phyloP scores from a whole-genome alignment of 2,329 filamentous ascomycete species.

The Cercospora janseana region DNA sequence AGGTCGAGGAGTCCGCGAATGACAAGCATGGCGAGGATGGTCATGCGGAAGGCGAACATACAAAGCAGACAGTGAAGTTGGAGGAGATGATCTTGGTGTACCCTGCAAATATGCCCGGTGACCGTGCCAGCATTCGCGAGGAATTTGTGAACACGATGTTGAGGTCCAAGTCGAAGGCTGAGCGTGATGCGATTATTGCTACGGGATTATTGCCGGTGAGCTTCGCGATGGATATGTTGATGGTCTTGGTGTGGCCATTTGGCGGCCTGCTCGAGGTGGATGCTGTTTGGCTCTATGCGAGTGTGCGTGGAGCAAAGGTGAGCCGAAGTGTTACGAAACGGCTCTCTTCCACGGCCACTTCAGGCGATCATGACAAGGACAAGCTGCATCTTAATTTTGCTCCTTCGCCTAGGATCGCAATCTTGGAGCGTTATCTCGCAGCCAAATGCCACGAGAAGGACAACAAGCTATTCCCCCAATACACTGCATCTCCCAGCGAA shows the following conservation, averaged over 20 bases:
- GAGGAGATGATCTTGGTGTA: slow-evolving; percentile 46
- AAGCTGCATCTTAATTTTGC: slow-evolving; percentile 42
- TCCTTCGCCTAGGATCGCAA: slow-evolving; percentile 38
- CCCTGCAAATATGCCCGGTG: slow-evolving; percentile 31
- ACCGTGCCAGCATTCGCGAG: slow-evolving; percentile 30
- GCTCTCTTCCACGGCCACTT: slow-evolving; percentile 17
- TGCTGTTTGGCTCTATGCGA: slow-evolving; percentile 34
- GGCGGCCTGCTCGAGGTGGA: slow-evolving; percentile 41
- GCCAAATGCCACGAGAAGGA: slow-evolving; percentile 42
- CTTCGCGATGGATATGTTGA: slow-evolving; percentile 29
- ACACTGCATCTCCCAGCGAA: slow-evolving; percentile 38
- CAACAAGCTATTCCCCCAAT: slow-evolving; percentile 38
- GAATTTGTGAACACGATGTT: slow-evolving; percentile 48
- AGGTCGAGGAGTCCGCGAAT: slow-evolving; percentile 4
- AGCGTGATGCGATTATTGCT: slow-evolving; percentile 45
- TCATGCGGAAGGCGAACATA: slow-evolving; percentile 23
- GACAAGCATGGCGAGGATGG: slow-evolving; percentile 20
- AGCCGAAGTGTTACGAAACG: slow-evolving; percentile 20
- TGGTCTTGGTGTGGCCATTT: slow-evolving; percentile 38
- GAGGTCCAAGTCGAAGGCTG: slow-evolving; percentile 45
- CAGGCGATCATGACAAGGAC: slow-evolving; percentile 18
- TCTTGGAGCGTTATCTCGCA: slow-evolving; percentile 42
- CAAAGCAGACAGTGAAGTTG: slow-evolving; percentile 32
- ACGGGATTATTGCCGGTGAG: slow-evolving; percentile 44
- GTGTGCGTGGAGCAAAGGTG: slow-evolving; percentile 45